A percentile compares a stretch with the other conserved stretches of the same genome.
Conservation (phyloP, 163 green algal genomes). For the Chloromonas sp. region DNA sequence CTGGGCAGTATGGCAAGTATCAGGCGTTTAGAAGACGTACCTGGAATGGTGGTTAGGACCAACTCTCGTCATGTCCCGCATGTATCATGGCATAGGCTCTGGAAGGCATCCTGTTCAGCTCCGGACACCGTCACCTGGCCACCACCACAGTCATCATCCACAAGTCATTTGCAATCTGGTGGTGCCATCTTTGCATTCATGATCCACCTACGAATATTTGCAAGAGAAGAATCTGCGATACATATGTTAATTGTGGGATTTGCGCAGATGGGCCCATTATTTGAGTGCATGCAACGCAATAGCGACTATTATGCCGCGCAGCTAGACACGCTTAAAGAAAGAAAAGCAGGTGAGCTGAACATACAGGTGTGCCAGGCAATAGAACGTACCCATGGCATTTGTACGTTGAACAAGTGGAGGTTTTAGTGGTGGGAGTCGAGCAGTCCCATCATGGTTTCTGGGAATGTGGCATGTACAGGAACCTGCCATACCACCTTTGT, state of each 20-base stretch:
- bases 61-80: no score
- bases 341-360: slow-evolving; percentile 4
- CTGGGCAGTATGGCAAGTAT: no score
- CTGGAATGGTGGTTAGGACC: no score
- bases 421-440: no score
- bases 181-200: background rate
- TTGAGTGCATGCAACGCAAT: slow-evolving; percentile 31
- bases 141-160: background rate
- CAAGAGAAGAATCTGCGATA: background rate
- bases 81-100: no score
- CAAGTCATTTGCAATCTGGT: background rate
- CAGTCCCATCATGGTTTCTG: background rate
- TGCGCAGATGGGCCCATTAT: slow-evolving; percentile 29
- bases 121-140: no score
- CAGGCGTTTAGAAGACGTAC: no score
- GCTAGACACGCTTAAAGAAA: slow-evolving; percentile 14
- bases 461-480: background rate
- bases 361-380: background rate
- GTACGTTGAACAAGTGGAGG: no score
- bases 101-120: no score
- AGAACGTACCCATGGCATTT: no score
- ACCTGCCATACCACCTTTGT: no score
- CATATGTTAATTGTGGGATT: background rate
- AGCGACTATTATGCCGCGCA: slow-evolving; percentile 27
- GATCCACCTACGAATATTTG: no score